Base-by-base conservation (phyloP, 2,329 filamentous ascomycete genomes). In the Microdochium nivale region DNA sequence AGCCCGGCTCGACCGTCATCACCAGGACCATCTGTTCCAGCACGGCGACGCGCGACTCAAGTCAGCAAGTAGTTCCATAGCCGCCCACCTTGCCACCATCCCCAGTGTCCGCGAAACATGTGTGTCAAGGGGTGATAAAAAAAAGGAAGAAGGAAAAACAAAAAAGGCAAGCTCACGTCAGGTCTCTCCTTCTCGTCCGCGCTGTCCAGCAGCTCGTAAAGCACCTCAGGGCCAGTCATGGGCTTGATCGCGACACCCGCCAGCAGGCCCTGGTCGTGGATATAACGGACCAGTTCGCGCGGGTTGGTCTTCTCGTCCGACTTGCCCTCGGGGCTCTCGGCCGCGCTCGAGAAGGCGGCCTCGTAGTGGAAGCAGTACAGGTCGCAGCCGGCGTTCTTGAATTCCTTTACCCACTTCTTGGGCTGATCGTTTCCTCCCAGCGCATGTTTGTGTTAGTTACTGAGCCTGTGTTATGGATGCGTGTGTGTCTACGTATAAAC, bases 351-450 rank as follows among this genome's bases (percentile, higher is more conserved):
- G 59, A 94, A 80, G 57, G 94, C 94, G 25, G 94, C 94, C 74
- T 99, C 94, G 72, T 97, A 97, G 77, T 99, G 94, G 78, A 99
- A 99, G 78, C 94, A 97, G 77, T 99, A 99, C n/a, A 99, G 79
- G 70, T 99, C 90, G 71, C 91, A 96, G 51, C 94, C 94, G 54
- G 90, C 94, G 50, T 87, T 84, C 69, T 94, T 84, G 76, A 99
- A 97, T 56, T 95, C 89, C 65, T 88, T 88, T 62, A 96, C 91
- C 94, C 94, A 99, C 78, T 90, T 91, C 78, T 97, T 95, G 59
- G 94, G 94, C 91, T 94, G 13, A n/a, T 43, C 35, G 11, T 7
- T 3, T 16, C 11, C 14, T 11, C 33, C 11, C 19, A 9, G 10
- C n/a, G 43, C 16, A 8, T 46, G 25, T 3, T 19, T 51, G 14